phyloP scores from a whole-genome alignment of 805 yeast species.

The Kodamaea fukazawae region DNA sequence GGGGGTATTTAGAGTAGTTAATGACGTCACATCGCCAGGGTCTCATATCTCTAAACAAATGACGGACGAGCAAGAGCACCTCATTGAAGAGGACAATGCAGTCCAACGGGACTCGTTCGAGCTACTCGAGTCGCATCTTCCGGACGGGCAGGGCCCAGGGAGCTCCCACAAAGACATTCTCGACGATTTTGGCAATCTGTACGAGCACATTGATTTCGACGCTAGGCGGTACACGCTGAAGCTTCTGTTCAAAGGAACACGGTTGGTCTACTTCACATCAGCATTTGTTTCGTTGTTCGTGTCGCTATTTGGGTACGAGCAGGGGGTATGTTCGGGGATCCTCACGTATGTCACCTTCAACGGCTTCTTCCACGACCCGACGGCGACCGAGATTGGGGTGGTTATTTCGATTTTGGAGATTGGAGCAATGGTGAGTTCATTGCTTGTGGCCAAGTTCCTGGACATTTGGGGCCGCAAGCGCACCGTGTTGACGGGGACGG shows the following conservation, averaged over 20 bases:
- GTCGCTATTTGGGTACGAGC: conserved; percentile 41
- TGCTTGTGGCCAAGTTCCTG: conserved; percentile 73
- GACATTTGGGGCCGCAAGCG: conserved; percentile 77
- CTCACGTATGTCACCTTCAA: conserved; percentile 71
- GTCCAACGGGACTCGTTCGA: conserved; percentile 5
- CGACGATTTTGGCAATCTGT: conserved; percentile 35
- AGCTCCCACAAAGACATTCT: not conserved
- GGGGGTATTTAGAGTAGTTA: not conserved
- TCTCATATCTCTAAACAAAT: conserved; percentile 1
- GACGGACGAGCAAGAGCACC: conserved; percentile 7
- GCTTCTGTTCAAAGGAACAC: conserved; percentile 36
- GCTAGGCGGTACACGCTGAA: conserved; percentile 29
- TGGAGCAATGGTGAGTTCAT: conserved; percentile 79
- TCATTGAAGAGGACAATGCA: conserved; percentile 5
- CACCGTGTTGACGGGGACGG: conserved; percentile 77
- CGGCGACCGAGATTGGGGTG: conserved; percentile 73
- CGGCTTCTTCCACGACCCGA: conserved; percentile 68
- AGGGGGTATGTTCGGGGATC: conserved; percentile 89
- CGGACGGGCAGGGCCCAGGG: not conserved
- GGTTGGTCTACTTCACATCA: conserved; percentile 42
- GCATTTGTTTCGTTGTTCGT: conserved; percentile 45
- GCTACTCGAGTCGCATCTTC: not conserved
- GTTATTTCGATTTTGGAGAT: conserved; percentile 86
- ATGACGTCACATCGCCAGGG: conserved; percentile 6
- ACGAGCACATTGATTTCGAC: conserved; percentile 38